Conservation (phyloP, 2,329 filamentous ascomycete genomes). For the Colletotrichum spinosum region DNA sequence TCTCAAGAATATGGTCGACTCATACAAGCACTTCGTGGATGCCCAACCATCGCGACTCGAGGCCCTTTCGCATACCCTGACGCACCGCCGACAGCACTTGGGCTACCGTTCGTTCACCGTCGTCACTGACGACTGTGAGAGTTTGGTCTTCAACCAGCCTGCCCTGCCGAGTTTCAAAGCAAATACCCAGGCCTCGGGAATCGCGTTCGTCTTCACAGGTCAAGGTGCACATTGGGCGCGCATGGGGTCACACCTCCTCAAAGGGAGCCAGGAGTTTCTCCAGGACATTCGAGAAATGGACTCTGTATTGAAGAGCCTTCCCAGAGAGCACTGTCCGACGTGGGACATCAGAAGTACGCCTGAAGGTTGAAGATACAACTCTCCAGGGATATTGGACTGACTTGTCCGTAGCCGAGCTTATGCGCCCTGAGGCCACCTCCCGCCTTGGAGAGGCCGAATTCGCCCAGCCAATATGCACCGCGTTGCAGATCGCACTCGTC, state of each 20-base stretch:
- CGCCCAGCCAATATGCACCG: constrained; percentile 64
- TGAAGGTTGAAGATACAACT: no score
- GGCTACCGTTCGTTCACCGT: constrained; percentile 41
- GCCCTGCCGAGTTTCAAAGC: constrained; percentile 18
- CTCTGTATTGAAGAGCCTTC: constrained; percentile 39
- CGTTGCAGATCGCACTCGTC: constrained; percentile 61
- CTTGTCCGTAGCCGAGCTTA: constrained; percentile 3
- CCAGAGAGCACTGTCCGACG: constrained; percentile 37
- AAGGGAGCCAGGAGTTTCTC: constrained; percentile 21
- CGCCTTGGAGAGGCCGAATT: constrained; percentile 40
- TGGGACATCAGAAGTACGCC: constrained; percentile 40
- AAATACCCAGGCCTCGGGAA: constrained; percentile 16
- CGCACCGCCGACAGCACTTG: constrained; percentile 43
- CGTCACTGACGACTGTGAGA: constrained; percentile 33
- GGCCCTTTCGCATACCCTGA: constrained; percentile 46
- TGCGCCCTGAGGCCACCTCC: constrained; percentile 21
- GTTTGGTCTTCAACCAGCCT: constrained; percentile 41
- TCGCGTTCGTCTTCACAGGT: constrained; percentile 54
- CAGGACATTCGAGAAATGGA: constrained; percentile 34
- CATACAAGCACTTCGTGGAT: constrained; percentile 38
- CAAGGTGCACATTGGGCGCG: constrained; percentile 59
- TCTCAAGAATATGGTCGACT: constrained; percentile 41
- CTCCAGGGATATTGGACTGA: not conserved
- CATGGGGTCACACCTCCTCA: constrained; percentile 50
- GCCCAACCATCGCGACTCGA: constrained; percentile 30